Percentiles rank a stretch among this genome's conserved stretches.
These are phyloP conservation scores for Crassisporium funariophilum DNA, from an alignment of 768 basidiomycete genomes.

Conservation along the genomic window DNA sequence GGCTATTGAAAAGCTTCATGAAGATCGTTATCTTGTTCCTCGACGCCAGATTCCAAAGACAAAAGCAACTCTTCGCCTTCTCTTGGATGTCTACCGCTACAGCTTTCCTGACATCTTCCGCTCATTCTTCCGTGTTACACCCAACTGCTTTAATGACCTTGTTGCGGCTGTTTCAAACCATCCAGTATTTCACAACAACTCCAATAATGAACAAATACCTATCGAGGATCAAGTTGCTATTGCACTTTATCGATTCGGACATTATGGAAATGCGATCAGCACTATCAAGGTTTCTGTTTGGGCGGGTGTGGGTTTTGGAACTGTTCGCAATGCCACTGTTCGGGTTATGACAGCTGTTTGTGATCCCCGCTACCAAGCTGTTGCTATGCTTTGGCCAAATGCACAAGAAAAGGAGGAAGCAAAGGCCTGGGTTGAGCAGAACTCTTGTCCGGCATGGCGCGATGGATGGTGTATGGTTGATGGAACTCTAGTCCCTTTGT, in stretches of 20 bases:
- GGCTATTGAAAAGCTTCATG: not conserved
- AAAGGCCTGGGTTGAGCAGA: conserved; percentile 37
- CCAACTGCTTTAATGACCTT: conserved; percentile 7
- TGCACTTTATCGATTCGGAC: conserved; percentile 6
- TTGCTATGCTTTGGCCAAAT: conserved; percentile 31
- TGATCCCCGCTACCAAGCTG: conserved; percentile 19
- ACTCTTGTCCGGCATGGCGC: conserved; percentile 35
- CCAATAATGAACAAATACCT: conserved; percentile 6
- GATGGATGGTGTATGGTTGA: conserved; percentile 37
- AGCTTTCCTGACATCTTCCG: conserved; percentile 5
- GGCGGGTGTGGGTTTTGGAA: conserved; percentile 38
- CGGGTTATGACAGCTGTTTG: conserved; percentile 31
- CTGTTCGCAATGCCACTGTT: conserved; percentile 25
- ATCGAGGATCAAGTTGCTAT: conserved; percentile 6
- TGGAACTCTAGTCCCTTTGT: conserved; percentile 36
- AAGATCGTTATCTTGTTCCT: not conserved
- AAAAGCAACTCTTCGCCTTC: conserved; percentile 1
- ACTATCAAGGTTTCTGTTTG: conserved; percentile 33
- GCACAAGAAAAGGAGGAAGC: conserved; percentile 33
- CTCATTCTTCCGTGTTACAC: conserved; percentile 3
- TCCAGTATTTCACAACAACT: conserved; percentile 7
- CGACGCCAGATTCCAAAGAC: conserved; percentile 2
- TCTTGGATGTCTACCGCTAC: conserved; percentile 1
- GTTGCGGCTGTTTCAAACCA: conserved; percentile 1
- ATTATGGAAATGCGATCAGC: conserved; percentile 27